Conservation (phyloP, 805 yeast genomes). For the Suhomyces sp. region DNA sequence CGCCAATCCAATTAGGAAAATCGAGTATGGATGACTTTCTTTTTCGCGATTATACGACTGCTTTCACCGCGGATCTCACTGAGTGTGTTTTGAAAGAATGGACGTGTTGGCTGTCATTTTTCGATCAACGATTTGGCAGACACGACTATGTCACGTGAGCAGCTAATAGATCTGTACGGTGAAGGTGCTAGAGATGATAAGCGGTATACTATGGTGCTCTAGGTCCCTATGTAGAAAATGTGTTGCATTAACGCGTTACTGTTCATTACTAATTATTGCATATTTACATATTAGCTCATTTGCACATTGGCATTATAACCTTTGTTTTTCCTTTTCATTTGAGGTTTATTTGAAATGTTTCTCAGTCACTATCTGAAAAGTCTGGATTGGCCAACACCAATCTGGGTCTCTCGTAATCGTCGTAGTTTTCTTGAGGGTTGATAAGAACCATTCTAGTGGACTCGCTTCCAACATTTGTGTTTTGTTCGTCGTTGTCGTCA, state of each 20-base stretch:
- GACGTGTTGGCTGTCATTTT: constrained; percentile 1
- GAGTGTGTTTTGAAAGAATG: neutral
- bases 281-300: neutral
- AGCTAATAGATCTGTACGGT: no score
- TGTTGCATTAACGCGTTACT: neutral
- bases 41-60: neutral
- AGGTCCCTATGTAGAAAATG: neutral
- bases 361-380: constrained; percentile 33
- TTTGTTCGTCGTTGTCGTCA: constrained; percentile 19
- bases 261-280: neutral
- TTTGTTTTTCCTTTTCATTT: neutral
- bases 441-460: neutral
- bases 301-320: neutral
- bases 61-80: neutral
- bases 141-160: neutral
- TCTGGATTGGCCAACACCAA: constrained; percentile 62
- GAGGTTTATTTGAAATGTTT: neutral
- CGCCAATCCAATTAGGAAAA: neutral
- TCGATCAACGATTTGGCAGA: neutral
- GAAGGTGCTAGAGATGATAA: no score
- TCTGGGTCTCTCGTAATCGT: constrained; percentile 39
- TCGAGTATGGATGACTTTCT: neutral
- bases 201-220: neutral
- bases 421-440: constrained; percentile 14
- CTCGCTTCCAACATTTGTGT: constrained; percentile 11